Conservation (phyloP, 2,329 filamentous ascomycete genomes). For the Cryphonectria carpinicola region DNA sequence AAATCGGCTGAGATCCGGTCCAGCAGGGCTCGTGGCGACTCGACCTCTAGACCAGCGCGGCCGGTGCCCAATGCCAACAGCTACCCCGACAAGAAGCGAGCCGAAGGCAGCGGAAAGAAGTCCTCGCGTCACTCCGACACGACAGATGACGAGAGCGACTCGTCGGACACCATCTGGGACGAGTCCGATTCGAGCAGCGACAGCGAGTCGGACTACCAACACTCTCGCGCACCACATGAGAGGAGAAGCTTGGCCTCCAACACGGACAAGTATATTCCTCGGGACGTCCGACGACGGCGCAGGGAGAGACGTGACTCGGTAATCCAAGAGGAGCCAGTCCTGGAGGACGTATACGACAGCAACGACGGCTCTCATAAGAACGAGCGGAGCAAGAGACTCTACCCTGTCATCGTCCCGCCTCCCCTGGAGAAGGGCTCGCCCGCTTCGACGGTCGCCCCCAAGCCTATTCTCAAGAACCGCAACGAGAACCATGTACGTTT, state of each 20-base stretch:
- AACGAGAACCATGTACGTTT: slow-evolving; percentile 62
- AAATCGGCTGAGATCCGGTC: slow-evolving; percentile 53
- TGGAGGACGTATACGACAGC: slow-evolving; percentile 28
- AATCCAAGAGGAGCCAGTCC: slow-evolving; percentile 40
- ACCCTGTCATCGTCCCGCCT: slow-evolving; percentile 47
- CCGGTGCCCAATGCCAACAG: slow-evolving; percentile 6
- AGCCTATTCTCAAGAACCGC: slow-evolving; percentile 65
- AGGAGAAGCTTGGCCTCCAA: slow-evolving; percentile 26
- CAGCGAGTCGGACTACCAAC: slow-evolving; percentile 27
- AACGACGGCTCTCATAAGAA: slow-evolving; percentile 29
- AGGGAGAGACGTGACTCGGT: slow-evolving; percentile 36
- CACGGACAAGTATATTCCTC: slow-evolving; percentile 28
- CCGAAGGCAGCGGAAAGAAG: slow-evolving; percentile 9
- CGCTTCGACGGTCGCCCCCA: slow-evolving; percentile 47
- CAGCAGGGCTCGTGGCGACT: slow-evolving; percentile 38
- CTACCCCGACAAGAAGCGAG: slow-evolving; percentile 19
- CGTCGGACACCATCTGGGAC: slow-evolving; percentile 36
- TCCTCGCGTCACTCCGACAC: slow-evolving; percentile 28
- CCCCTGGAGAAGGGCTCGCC: slow-evolving; percentile 40
- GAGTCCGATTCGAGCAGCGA: slow-evolving; percentile 36
- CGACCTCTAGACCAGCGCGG: slow-evolving; percentile 3
- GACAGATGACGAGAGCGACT: slow-evolving; percentile 28
- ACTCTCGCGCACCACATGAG: slow-evolving; percentile 18
- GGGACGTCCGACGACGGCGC: slow-evolving; percentile 25
- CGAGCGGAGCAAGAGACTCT: slow-evolving; percentile 36